Percentiles rank a stretch among this genome's conserved stretches.
phyloP scores from a whole-genome alignment of 2,329 filamentous ascomycete genomes.

The Parascedosporium putredinis region DNA sequence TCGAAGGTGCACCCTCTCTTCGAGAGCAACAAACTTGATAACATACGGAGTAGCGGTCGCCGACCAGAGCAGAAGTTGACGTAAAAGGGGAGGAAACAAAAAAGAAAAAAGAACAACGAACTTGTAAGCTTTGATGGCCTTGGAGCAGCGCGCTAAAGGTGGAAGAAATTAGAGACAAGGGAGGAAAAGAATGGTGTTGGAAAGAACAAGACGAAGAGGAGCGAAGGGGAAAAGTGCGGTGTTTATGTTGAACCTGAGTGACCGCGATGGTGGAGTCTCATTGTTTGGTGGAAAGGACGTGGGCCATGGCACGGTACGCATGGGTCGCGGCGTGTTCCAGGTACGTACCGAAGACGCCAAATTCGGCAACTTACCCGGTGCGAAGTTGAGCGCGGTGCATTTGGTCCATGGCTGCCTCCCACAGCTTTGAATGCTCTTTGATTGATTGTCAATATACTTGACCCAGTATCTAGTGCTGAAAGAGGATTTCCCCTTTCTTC shows the following conservation, averaged over 20 bases:
- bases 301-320: constrained; percentile 7
- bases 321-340: constrained; percentile 9
- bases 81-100: no score
- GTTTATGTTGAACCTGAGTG: constrained; percentile 12
- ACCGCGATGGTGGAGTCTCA: constrained; percentile 11
- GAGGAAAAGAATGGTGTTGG: constrained; percentile 22
- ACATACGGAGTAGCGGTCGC: no score
- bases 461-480: no score
- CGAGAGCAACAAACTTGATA: no score
- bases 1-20: no score
- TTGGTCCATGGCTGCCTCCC: constrained; percentile 1
- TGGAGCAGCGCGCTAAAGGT: no score
- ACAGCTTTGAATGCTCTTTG: no score
- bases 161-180: background rate
- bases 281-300: constrained; percentile 6
- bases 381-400: background rate
- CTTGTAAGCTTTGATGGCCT: no score
- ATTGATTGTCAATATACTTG: no score
- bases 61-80: no score
- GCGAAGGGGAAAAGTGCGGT: constrained; percentile 4
- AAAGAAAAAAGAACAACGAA: no score
- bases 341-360: constrained; percentile 7
- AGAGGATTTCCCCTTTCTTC: no score
- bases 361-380: background rate
- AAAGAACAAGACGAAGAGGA: constrained; percentile 12